A percentile compares a stretch with the other conserved stretches of the same genome.
Conservation (phyloP, 2,329 filamentous ascomycete species). For the Calycina herbarum region DNA sequence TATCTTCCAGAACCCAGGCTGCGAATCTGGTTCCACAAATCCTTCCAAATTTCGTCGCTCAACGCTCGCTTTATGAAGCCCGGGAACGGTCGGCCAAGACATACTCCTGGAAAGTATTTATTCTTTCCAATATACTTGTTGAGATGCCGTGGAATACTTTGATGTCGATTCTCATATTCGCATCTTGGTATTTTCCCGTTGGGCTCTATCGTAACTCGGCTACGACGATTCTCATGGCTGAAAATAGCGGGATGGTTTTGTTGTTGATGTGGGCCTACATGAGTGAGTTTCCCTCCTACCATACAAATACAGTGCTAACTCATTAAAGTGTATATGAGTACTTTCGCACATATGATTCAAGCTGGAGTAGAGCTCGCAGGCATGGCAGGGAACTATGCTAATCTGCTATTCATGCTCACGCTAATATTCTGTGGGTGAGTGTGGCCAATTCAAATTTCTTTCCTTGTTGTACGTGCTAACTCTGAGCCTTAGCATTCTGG, state of each 20-base stretch:
- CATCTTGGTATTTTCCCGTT: constrained; percentile 85
- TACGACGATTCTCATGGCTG: constrained; percentile 56
- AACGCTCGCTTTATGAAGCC: constrained; percentile 58
- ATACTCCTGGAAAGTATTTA: constrained; percentile 70
- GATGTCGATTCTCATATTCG: constrained; percentile 72
- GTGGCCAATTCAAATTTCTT: background rate
- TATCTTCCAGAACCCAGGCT: constrained; percentile 52
- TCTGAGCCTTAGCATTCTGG: constrained; percentile 57
- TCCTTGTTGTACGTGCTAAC: background rate
- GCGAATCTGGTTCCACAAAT: constrained; percentile 73
- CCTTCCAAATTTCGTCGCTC: constrained; percentile 66
- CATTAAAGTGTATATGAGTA: constrained; percentile 65
- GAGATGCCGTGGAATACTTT: constrained; percentile 81
- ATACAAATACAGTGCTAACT: background rate
- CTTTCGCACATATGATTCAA: constrained; percentile 78
- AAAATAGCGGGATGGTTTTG: constrained; percentile 78
- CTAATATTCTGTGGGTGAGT: constrained; percentile 65
- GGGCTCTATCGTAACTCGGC: constrained; percentile 68
- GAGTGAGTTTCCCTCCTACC: constrained; percentile 19
- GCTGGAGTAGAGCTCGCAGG: constrained; percentile 75
- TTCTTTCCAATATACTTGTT: constrained; percentile 74
- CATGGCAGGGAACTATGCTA: constrained; percentile 74
- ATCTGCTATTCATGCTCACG: constrained; percentile 71
- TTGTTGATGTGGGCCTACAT: constrained; percentile 74
- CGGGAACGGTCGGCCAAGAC: constrained; percentile 77